A percentile compares a stretch with the other conserved stretches of the same genome.
phyloP scores from a whole-genome alignment of 805 yeast species.

The Cephaloascus fragrans region DNA sequence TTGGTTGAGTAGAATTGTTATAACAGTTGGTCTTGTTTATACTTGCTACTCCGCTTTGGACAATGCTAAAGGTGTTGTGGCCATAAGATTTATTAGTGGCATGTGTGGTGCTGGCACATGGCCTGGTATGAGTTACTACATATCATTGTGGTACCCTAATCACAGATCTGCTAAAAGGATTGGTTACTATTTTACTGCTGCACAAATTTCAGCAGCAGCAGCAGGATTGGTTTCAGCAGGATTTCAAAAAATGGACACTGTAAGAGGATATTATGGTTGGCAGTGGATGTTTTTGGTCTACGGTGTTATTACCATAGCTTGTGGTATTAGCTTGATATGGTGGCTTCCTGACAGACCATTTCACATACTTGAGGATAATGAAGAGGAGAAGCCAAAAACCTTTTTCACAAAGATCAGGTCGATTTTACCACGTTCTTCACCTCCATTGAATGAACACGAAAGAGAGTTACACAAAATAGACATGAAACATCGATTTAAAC shows the following conservation, averaged over 20 bases:
- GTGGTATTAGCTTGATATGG: constrained; percentile 60
- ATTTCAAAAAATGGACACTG: constrained; percentile 73
- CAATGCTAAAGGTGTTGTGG: constrained; percentile 54
- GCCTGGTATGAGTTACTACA: constrained; percentile 85
- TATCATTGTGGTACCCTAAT: constrained; percentile 78
- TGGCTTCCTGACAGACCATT: constrained; percentile 82
- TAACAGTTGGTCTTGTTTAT: constrained; percentile 70
- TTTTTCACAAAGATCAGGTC: constrained; percentile 6
- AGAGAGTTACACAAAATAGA: constrained; percentile 47
- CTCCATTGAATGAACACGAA: constrained; percentile 48
- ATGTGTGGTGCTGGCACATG: constrained; percentile 78
- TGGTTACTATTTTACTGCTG: constrained; percentile 87
- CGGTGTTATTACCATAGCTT: constrained; percentile 56
- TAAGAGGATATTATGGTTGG: constrained; percentile 67
- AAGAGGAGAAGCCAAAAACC: constrained; percentile 9
- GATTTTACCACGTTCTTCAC: constrained; percentile 9
- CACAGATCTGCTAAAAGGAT: constrained; percentile 68
- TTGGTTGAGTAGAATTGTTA: constrained; percentile 73
- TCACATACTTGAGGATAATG: constrained; percentile 5
- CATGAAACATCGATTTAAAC: constrained; percentile 41
- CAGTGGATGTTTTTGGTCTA: constrained; percentile 79
- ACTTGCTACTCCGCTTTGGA: constrained; percentile 58
- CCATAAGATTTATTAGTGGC: constrained; percentile 64
- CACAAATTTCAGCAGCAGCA: constrained; percentile 84
- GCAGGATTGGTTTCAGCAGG: constrained; percentile 86